Evolutionary conservation across 2,329 filamentous ascomycete species (phyloP), one percentile per base, ranked within the genome.

Genomic region (Pseudovirgaria hyperparasitica): DNA sequence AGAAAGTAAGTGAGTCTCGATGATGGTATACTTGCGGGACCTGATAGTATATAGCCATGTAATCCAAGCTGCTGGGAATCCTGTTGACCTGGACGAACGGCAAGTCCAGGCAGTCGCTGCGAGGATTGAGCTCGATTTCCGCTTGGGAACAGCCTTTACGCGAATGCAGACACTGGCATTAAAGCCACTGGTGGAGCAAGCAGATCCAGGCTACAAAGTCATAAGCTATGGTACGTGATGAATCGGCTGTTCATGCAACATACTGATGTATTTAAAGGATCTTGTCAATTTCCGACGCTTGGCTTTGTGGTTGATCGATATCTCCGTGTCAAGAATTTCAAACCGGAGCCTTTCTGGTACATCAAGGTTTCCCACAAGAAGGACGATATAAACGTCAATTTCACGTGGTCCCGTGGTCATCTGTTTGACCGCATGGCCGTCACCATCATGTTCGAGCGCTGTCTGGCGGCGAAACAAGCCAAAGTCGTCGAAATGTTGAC

Each of bases 221-320:
- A 68, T 93, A 26, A 92, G 84, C 51, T 93, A 94, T 46, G 85
- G 82, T 80, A 59, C 37, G 58, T 38, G 27, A 19, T 27, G 43
- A 6, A 35, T 47, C 29, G 53, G 46, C 34, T 52, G 52, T 26
- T 48, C 48, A 11, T 13, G 9, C 18, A 12, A 33, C 11, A 11
- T 20, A 11, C 22, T 13, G 19, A 25, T 9, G n/a, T n/a, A 24
- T 23, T 23, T 22, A 19, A 19, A 31, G 82, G 82, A 71, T 93
- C 86, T 4, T 98, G 90, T 40, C 90, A 98, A 50, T 98, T 98
- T 44, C 90, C 90, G 2, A 96, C 90, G 0, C 65, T 98, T 5
- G 90, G 90, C 0, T 98, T 98, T 39, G 87, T 98, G 2, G 90
- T 98, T 5, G 90, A 98, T 53, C 74, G 87, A 25, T 98, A 96